Evolutionary conservation across 495 filamentous ascomycete species (phyloP).

Genomic region (Margaritispora aquatica): DNA sequence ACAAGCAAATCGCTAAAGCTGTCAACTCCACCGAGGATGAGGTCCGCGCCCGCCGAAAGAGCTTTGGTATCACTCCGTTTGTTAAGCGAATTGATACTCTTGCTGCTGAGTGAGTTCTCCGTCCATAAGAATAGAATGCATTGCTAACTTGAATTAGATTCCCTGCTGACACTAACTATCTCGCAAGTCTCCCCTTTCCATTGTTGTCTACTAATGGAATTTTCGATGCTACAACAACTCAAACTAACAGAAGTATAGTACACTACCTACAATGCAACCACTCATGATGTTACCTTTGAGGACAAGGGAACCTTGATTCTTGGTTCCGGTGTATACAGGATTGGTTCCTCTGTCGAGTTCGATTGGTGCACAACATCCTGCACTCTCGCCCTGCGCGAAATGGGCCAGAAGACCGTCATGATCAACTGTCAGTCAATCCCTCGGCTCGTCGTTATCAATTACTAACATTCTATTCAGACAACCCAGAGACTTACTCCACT

Average conservation of each 20-base stretch:
- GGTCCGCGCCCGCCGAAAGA: conserved; percentile 76
- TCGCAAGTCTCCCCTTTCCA: conserved; percentile 27
- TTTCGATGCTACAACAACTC: too few relatives aligned
- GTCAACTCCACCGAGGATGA: conserved; percentile 83
- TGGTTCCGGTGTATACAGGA: conserved; percentile 56
- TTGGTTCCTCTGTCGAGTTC: conserved; percentile 96
- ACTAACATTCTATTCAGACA: conserved; percentile 10
- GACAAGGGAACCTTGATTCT: conserved; percentile 58
- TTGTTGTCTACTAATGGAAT: too few relatives aligned
- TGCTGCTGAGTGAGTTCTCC: too few relatives aligned
- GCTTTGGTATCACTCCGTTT: conserved; percentile 80
- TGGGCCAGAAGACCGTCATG: conserved; percentile 98
- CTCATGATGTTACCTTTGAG: conserved; percentile 91
- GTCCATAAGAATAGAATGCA: too few relatives aligned
- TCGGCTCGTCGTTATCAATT: conserved; percentile 15
- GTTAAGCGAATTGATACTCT: conserved; percentile 94
- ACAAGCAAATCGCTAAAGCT: conserved; percentile 87
- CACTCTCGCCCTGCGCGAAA: conserved; percentile 73
- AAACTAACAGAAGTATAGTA: too few relatives aligned
- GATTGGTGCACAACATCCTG: conserved; percentile 98
- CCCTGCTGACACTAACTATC: conserved; percentile 94
- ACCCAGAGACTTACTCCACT: conserved; percentile 78
- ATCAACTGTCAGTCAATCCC: conserved; percentile 53
- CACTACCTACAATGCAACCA: conserved; percentile 95
- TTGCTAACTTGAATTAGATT: too few relatives aligned